phyloP scores from a whole-genome alignment of 1,284 basidiomycete genomes.

The Boletus smithii region DNA sequence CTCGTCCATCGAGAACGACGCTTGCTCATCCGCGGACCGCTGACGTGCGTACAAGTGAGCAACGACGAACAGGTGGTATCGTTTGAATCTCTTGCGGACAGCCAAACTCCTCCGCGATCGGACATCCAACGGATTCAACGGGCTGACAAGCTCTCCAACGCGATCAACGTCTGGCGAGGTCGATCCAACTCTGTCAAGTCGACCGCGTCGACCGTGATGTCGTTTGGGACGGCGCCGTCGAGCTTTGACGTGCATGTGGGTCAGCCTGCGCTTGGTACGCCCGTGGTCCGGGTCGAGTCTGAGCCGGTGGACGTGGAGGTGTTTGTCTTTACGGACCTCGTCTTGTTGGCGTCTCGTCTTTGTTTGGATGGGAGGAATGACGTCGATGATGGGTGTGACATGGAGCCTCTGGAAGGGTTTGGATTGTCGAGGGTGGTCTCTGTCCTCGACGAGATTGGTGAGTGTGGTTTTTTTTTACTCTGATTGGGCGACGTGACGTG shows the following conservation, averaged over 20 bases:
- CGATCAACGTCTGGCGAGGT: conserved; percentile 34
- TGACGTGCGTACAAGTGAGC: conserved; percentile 38
- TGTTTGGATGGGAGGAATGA: conserved; percentile 13
- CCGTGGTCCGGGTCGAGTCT: conserved; percentile 31
- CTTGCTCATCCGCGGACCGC: conserved; percentile 64
- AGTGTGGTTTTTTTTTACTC: neutral
- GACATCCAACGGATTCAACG: conserved; percentile 13
- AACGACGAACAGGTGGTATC: conserved; percentile 10
- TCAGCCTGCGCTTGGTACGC: conserved; percentile 9
- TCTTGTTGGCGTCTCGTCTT: conserved; percentile 46
- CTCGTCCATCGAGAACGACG: conserved; percentile 70
- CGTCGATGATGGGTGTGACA: conserved; percentile 1
- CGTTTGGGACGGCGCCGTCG: conserved; percentile 32
- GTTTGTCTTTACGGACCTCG: conserved; percentile 69
- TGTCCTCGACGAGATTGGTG: conserved; percentile 38
- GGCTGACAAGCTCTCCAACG: conserved; percentile 28
- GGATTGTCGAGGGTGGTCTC: conserved; percentile 58
- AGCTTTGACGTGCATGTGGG: conserved; percentile 25
- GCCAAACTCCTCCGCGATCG: neutral
- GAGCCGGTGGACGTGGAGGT: conserved; percentile 40
- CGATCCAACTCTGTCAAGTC: conserved; percentile 48
- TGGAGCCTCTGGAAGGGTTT: conserved; percentile 43
- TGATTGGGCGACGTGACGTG: too few relatives aligned
- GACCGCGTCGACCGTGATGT: conserved; percentile 41
- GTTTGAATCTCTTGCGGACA: neutral